Conservation (phyloP, 2,329 filamentous ascomycete species). For the Ascochyta pisi region DNA sequence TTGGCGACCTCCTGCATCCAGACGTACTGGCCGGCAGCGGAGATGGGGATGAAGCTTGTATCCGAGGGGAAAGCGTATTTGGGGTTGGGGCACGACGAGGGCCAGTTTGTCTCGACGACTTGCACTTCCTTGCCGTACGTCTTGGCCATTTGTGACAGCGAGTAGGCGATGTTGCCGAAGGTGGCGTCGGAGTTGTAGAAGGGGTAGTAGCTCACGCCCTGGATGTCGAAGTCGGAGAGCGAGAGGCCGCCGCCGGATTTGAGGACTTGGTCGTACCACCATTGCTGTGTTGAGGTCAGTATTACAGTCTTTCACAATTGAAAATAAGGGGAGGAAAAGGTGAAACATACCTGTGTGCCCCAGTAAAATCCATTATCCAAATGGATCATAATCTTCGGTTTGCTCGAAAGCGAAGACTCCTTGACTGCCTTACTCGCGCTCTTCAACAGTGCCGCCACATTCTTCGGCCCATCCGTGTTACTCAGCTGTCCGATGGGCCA, state of each 20-base stretch:
- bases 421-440: slow-evolving; percentile 70
- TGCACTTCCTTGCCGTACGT: slow-evolving; percentile 70
- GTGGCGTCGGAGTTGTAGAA: slow-evolving; percentile 70
- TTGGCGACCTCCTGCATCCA: slow-evolving; percentile 68
- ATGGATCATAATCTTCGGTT: slow-evolving; percentile 76
- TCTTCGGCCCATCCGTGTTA: slow-evolving; percentile 56
- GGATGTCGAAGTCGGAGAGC: slow-evolving; percentile 69
- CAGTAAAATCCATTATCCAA: slow-evolving; percentile 79
- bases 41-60: slow-evolving; percentile 66
- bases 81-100: slow-evolving; percentile 66
- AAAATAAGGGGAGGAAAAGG: background rate
- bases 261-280: slow-evolving; percentile 66
- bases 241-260: slow-evolving; percentile 55
- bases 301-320: background rate
- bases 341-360: slow-evolving; percentile 49
- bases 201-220: slow-evolving; percentile 77
- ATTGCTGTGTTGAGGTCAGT: slow-evolving; percentile 57
- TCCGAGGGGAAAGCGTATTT: slow-evolving; percentile 67
- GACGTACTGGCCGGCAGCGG: slow-evolving; percentile 66
- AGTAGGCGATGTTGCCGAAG: slow-evolving; percentile 62
- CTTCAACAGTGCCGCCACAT: slow-evolving; percentile 69
- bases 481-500: slow-evolving; percentile 67
- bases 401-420: slow-evolving; percentile 62
- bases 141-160: slow-evolving; percentile 64
- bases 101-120: slow-evolving; percentile 77